Evolutionary conservation across 306 rosid genomes (phyloP).

Genomic region (Crotalaria pallida): DNA sequence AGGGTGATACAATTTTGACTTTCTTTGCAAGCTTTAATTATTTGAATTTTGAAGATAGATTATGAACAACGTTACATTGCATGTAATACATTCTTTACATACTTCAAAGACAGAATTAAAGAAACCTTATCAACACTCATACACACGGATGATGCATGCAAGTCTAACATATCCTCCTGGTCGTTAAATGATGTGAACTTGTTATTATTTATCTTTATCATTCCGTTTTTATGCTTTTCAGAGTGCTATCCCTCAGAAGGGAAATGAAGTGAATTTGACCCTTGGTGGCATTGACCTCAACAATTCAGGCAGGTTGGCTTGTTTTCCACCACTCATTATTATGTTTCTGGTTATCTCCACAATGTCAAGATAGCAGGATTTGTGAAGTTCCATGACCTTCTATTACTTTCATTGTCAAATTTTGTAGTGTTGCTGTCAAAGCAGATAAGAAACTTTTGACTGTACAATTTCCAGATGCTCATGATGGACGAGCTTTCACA

Average conservation of each 20-base stretch:
- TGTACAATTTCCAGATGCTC: constrained; percentile 87
- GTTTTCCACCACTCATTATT: constrained; percentile 15
- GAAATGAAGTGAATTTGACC: constrained; percentile 88
- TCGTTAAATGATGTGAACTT: neutral
- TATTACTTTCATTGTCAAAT: constrained; percentile 20
- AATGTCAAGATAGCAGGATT: neutral
- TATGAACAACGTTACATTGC: neutral
- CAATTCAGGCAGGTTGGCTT: constrained; percentile 99
- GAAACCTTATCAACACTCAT: neutral
- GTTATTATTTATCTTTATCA: neutral
- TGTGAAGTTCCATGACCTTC: constrained; percentile 28
- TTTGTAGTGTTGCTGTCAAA: constrained; percentile 84
- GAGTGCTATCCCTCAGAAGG: constrained; percentile 71
- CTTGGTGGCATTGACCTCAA: constrained; percentile 99
- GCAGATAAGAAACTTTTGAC: constrained; percentile 94
- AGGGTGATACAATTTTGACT: neutral
- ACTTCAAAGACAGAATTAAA: constrained; percentile 1
- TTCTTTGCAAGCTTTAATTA: neutral
- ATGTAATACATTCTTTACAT: neutral
- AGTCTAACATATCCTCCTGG: neutral
- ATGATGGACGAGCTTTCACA: constrained; percentile 93
- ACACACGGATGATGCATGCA: neutral
- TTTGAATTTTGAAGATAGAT: neutral
- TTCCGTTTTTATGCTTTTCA: constrained; percentile 26
- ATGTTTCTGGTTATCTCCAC: constrained; percentile 10